Percentiles rank a stretch among this genome's conserved stretches.
Conservation (phyloP, 306 rosid species). For the Sphenostylis stenocarpa region DNA sequence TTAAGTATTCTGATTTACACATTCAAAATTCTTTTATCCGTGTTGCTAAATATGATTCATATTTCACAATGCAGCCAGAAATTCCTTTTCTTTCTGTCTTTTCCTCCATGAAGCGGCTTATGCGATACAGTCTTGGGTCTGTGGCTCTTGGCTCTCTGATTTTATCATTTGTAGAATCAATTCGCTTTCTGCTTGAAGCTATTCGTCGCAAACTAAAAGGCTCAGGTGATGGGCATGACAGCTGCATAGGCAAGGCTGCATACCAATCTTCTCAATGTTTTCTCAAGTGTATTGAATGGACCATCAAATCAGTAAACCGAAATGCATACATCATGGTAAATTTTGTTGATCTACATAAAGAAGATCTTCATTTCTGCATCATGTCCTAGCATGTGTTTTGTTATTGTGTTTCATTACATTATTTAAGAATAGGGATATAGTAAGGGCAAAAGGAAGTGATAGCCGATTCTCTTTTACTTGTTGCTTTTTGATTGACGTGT, state of each 20-base stretch:
- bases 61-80: conserved; percentile 68
- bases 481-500: background rate
- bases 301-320: conserved; percentile 86
- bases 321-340: conserved; percentile 96
- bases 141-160: conserved; percentile 90
- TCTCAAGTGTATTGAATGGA: conserved; percentile 84
- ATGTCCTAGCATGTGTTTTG: background rate
- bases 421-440: background rate
- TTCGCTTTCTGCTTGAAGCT: conserved; percentile 87
- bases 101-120: conserved; percentile 82
- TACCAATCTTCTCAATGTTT: conserved; percentile 59
- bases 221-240: conserved; percentile 51
- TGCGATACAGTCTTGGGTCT: conserved; percentile 85
- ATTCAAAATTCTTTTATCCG: conserved; percentile 5
- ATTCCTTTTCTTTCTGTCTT: conserved; percentile 94
- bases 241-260: conserved; percentile 66
- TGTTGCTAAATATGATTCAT: conserved; percentile 20
- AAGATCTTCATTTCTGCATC: conserved; percentile 15
- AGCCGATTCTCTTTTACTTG: background rate
- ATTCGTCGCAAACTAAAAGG: conserved; percentile 83
- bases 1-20: background rate
- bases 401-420: conserved; percentile 17
- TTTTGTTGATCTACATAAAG: background rate
- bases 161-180: conserved; percentile 86
- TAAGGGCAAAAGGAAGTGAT: background rate